These are phyloP conservation scores for Phytophthora sp. DNA, from an alignment of 352 stramenopile species.

Conservation along the genomic window DNA sequence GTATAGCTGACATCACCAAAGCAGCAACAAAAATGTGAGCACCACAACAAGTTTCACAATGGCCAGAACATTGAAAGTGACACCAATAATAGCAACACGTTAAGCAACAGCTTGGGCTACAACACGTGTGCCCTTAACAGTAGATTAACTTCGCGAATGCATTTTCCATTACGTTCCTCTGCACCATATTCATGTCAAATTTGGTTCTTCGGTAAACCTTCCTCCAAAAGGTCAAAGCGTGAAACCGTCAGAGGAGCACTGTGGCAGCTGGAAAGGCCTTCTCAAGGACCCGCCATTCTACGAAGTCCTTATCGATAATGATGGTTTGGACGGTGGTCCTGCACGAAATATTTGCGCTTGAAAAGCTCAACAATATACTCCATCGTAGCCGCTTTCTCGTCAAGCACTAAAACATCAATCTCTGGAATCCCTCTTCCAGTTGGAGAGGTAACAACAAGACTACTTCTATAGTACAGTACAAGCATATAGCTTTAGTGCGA, in stretches of 20 bases:
- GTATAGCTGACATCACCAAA: neutral
- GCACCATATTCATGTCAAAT: neutral
- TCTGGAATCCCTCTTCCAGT: conserved; percentile 24
- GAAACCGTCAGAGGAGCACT: conserved; percentile 11
- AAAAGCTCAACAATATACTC: conserved; percentile 20
- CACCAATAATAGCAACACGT: conserved; percentile 1
- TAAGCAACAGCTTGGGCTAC: neutral
- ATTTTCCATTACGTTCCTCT: neutral
- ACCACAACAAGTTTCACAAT: too few relatives aligned
- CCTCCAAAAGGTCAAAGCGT: conserved; percentile 7
- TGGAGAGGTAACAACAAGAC: conserved; percentile 10
- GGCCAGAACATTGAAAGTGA: neutral
- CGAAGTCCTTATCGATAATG: conserved; percentile 14
- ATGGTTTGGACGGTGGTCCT: conserved; percentile 2
- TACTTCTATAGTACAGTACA: neutral
- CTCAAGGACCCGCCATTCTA: neutral
- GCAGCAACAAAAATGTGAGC: too few relatives aligned
- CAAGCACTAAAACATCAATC: conserved; percentile 18
- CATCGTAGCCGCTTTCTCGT: conserved; percentile 24
- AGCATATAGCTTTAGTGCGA: neutral
- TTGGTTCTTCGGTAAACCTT: neutral
- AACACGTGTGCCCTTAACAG: neutral
- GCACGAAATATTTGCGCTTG: conserved; percentile 23
- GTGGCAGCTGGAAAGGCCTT: conserved; percentile 1
- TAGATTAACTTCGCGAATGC: conserved; percentile 13